Evolutionary conservation across 257 asterid genomes (phyloP).

Genomic region (Solanum bulbocastanum): DNA sequence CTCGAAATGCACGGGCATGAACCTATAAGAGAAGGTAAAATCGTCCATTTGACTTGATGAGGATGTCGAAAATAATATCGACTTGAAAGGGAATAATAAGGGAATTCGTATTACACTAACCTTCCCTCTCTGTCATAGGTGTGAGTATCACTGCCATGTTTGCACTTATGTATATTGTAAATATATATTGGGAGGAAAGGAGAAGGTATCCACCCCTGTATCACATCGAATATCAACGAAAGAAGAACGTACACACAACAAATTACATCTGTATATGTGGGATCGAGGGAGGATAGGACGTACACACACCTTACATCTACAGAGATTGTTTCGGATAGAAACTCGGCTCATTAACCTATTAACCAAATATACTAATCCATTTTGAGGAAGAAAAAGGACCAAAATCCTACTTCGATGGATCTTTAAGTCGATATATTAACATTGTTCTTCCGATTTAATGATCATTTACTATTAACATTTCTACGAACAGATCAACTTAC

Average conservation of each 20-base stretch:
- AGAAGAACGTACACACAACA: background rate
- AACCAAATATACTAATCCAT: background rate
- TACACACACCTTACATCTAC: background rate
- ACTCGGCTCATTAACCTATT: background rate
- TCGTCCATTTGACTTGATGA: background rate
- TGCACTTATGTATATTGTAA: conserved; percentile 57
- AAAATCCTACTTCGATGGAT: background rate
- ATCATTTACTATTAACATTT: background rate
- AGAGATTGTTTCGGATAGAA: background rate
- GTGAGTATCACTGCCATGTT: conserved; percentile 77
- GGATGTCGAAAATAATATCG: no score
- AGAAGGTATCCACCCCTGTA: conserved; percentile 74
- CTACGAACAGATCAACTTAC: background rate
- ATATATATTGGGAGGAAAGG: conserved; percentile 70
- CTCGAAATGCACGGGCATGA: conserved; percentile 60
- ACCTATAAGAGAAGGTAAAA: conserved; percentile 23
- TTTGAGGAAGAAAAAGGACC: background rate
- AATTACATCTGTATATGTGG: background rate
- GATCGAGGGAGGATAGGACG: background rate
- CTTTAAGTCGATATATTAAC: background rate
- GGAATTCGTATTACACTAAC: conserved; percentile 5
- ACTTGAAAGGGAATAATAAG: background rate
- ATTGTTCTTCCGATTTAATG: background rate
- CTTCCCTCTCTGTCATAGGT: conserved; percentile 80
- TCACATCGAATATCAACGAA: background rate